Evolutionary conservation across 257 asterid genomes (phyloP).

Genomic region (Anisodus tanguticus): DNA sequence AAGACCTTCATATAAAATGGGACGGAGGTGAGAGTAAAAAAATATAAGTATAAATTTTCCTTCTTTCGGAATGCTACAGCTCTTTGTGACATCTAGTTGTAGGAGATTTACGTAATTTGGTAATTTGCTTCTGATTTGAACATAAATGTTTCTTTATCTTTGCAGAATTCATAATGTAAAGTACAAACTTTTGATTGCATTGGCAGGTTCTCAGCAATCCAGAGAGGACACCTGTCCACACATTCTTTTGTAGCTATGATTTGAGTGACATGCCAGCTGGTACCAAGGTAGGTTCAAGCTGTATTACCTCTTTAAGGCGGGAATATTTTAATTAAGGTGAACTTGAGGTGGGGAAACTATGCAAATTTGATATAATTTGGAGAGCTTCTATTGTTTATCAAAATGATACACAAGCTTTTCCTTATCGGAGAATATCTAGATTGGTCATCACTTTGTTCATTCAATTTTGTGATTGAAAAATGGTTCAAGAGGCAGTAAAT

Average conservation of each 20-base stretch:
- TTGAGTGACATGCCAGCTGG: conserved; percentile 96
- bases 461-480: not conserved
- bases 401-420: not conserved
- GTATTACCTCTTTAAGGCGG: not conserved
- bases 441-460: not conserved
- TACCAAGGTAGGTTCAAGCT: conserved; percentile 64
- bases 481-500: conserved; percentile 10
- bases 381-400: not conserved
- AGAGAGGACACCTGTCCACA: conserved; percentile 87
- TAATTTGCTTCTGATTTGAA: conserved; percentile 11
- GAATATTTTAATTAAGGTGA: not conserved
- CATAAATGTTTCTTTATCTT: not conserved
- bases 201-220: conserved; percentile 92
- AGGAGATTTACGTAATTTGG: not conserved
- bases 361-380: not conserved
- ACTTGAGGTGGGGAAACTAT: conserved; percentile 9
- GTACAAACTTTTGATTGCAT: conserved; percentile 4
- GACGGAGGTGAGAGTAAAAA: not conserved
- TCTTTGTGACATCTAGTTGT: not conserved
- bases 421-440: conserved; percentile 9
- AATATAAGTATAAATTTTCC: not conserved
- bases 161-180: not conserved
- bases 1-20: too few species aligned
- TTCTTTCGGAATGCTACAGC: not conserved
- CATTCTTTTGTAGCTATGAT: conserved; percentile 88